Evolutionary conservation across 2,329 filamentous ascomycete genomes (phyloP).

Genomic region (Coleophoma crateriformis): DNA sequence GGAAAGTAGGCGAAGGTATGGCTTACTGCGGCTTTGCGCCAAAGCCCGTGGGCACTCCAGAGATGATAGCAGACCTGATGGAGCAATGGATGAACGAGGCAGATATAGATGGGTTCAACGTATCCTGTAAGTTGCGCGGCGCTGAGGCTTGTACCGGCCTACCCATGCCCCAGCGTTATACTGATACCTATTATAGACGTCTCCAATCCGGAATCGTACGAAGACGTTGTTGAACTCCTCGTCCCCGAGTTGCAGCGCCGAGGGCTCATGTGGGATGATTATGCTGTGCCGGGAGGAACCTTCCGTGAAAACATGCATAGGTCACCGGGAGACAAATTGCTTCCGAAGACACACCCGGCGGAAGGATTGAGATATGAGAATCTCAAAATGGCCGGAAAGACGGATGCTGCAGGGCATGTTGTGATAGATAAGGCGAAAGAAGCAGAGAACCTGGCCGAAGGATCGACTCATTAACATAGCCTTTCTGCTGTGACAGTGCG

Average conservation of each 20-base stretch:
- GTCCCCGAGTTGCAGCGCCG: conserved; percentile 56
- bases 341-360: conserved; percentile 41
- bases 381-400: neutral
- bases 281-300: conserved; percentile 47
- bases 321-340: conserved; percentile 39
- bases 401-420: neutral
- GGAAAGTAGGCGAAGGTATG: conserved; percentile 62
- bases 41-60: conserved; percentile 36
- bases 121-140: conserved; percentile 37
- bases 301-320: conserved; percentile 56
- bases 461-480: neutral
- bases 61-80: conserved; percentile 60
- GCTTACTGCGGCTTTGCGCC: conserved; percentile 60
- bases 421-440: neutral
- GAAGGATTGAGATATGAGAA: neutral
- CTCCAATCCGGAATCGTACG: conserved; percentile 60
- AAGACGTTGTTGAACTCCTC: conserved; percentile 59
- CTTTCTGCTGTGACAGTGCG: too few species aligned
- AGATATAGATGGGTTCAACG: conserved; percentile 70
- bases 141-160: neutral
- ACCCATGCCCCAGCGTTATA: neutral
- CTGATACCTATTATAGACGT: conserved; percentile 45
- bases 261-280: conserved; percentile 45
- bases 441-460: neutral
- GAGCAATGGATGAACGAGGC: conserved; percentile 63